phyloP scores from a whole-genome alignment of 441 rosid genomes.

The Gossypium davidsonii region DNA sequence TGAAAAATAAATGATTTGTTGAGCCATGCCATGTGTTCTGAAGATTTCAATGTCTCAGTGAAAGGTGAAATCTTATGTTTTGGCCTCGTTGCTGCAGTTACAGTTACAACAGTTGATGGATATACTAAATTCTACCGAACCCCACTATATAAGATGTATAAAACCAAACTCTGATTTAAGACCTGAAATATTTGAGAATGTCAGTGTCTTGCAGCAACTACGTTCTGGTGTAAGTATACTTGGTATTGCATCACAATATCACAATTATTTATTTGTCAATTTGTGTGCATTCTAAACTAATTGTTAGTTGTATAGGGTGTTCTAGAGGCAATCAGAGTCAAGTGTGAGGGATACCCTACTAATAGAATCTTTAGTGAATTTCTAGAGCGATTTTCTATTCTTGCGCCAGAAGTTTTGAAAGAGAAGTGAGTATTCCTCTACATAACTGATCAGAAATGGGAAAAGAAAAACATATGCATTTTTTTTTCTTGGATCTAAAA shows the following conservation, averaged over 20 bases:
- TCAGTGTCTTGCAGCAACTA: conserved; percentile 72
- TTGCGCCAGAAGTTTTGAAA: conserved; percentile 56
- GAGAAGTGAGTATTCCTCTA: conserved; percentile 45
- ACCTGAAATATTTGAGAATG: conserved; percentile 63
- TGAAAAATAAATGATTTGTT: conserved; percentile 1
- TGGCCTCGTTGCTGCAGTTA: conserved; percentile 53
- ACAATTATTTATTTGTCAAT: conserved; percentile 1
- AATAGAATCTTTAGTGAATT: conserved; percentile 64
- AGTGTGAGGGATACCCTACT: conserved; percentile 81
- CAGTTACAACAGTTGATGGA: conserved; percentile 90
- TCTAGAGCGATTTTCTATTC: conserved; percentile 52
- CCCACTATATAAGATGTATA: conserved; percentile 91
- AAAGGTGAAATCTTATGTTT: conserved; percentile 24
- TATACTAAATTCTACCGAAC: conserved; percentile 68
- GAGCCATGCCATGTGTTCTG: conserved; percentile 15
- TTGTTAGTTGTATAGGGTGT: conserved; percentile 63
- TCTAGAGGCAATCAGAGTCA: conserved; percentile 84
- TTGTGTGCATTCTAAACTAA: conserved; percentile 18
- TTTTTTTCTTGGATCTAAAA: conserved; percentile 10
- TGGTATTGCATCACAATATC: conserved; percentile 16
- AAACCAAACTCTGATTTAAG: conserved; percentile 74
- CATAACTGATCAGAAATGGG: conserved; percentile 1
- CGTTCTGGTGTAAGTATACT: conserved; percentile 78
- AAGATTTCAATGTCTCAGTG: neutral
- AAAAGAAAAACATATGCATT: neutral